Percentiles rank a stretch among this genome's conserved stretches.
phyloP scores from a whole-genome alignment of 1,284 basidiomycete species.

The Boletus holoroseus region DNA sequence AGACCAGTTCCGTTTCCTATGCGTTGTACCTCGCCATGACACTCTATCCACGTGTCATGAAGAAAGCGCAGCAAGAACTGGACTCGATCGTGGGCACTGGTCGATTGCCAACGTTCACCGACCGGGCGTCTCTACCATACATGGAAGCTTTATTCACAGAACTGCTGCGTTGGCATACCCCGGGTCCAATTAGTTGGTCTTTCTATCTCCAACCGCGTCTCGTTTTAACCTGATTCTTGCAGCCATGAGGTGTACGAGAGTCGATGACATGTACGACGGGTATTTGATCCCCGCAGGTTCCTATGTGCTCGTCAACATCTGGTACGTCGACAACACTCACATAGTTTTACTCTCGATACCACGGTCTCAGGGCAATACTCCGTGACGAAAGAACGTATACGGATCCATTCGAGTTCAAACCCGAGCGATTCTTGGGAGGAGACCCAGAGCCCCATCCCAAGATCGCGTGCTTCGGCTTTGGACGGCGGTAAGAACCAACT shows the following conservation, averaged over 20 bases:
- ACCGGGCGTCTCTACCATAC: slow-evolving; percentile 28
- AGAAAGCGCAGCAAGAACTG: slow-evolving; percentile 54
- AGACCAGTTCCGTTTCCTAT: slow-evolving; percentile 9
- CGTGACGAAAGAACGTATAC: slow-evolving; percentile 15
- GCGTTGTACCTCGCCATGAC: slow-evolving; percentile 25
- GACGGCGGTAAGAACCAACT: slow-evolving; percentile 41
- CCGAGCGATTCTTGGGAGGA: slow-evolving; percentile 22
- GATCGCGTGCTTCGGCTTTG: slow-evolving; percentile 49
- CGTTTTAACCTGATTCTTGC: slow-evolving; percentile 15
- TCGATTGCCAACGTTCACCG: slow-evolving; percentile 30
- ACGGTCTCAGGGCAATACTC: slow-evolving; percentile 14
- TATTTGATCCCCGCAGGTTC: slow-evolving; percentile 20
- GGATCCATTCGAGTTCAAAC: slow-evolving; percentile 18
- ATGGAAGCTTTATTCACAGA: slow-evolving; percentile 37
- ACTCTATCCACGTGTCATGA: slow-evolving; percentile 19
- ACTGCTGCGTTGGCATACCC: slow-evolving; percentile 54
- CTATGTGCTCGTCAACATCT: slow-evolving; percentile 21
- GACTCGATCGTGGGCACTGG: slow-evolving; percentile 50
- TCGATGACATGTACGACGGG: slow-evolving; percentile 39
- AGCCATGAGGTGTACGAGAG: slow-evolving; percentile 40
- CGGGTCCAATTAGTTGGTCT: slow-evolving; percentile 42
- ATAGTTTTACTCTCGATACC: neutral
- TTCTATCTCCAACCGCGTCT: neutral
- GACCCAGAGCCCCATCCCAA: slow-evolving; percentile 45
- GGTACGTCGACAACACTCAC: slow-evolving; percentile 5